Evolutionary conservation across 805 yeast species (phyloP).

Genomic region (Lipomyces chichibuensis): DNA sequence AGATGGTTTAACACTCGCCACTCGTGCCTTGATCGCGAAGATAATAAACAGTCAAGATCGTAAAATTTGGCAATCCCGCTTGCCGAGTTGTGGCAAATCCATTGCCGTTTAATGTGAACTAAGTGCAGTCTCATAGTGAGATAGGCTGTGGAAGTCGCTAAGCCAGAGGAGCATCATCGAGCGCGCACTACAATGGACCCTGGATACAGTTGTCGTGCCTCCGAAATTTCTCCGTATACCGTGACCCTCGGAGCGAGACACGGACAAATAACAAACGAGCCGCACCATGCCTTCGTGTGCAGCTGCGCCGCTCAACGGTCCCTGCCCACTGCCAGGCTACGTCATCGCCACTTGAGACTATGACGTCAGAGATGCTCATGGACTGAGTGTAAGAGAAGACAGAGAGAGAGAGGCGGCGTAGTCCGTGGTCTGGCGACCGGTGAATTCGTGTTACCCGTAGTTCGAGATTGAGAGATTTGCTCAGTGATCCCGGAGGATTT

Average conservation of each 20-base stretch:
- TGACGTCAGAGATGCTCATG: too few relatives aligned
- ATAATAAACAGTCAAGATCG: neutral
- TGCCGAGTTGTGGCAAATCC: neutral
- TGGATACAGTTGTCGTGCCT: neutral
- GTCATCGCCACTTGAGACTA: too few relatives aligned
- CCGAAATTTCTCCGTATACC: conserved; percentile 3
- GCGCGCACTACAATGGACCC: too few relatives aligned
- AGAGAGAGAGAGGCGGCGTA: too few relatives aligned
- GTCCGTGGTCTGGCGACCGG: too few relatives aligned
- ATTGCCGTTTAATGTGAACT: neutral
- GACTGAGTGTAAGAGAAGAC: too few relatives aligned
- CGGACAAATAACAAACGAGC: neutral
- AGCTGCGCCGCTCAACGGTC: too few relatives aligned
- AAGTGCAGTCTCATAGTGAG: neutral
- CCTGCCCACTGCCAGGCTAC: too few relatives aligned
- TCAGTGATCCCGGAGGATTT: too few relatives aligned
- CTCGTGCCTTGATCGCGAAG: neutral
- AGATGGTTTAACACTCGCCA: neutral
- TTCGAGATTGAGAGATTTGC: too few relatives aligned
- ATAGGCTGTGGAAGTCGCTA: neutral
- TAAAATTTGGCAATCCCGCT: neutral
- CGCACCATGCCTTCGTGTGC: too few relatives aligned
- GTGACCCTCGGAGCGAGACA: neutral
- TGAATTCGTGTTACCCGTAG: too few relatives aligned
- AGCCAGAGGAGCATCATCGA: neutral